phyloP scores from a whole-genome alignment of 2,329 filamentous ascomycete species.

The Arthroderma sp. region DNA sequence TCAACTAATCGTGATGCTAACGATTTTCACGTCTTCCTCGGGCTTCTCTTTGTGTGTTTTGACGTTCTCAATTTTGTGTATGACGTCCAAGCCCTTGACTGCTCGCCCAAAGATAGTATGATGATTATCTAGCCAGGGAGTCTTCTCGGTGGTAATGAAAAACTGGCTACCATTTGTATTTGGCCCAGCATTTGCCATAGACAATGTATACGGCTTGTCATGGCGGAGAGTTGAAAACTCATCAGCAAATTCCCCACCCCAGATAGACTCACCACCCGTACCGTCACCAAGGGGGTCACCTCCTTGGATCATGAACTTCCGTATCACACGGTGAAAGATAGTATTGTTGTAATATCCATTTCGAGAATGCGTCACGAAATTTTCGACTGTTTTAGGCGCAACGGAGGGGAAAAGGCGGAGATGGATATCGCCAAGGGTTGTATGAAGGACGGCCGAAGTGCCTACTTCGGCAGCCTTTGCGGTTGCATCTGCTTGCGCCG shows the following conservation, averaged over 20 bases:
- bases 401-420: conserved; percentile 85
- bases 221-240: conserved; percentile 86
- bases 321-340: conserved; percentile 92
- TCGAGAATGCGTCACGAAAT: conserved; percentile 84
- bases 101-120: conserved; percentile 93
- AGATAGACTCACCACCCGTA: conserved; percentile 81
- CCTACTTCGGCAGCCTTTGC: conserved; percentile 59
- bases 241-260: conserved; percentile 84
- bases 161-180: conserved; percentile 96
- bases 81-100: conserved; percentile 79
- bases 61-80: conserved; percentile 88
- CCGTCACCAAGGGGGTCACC: conserved; percentile 81
- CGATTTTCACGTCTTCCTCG: conserved; percentile 92
- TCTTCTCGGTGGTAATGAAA: conserved; percentile 96
- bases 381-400: conserved; percentile 89
- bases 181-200: conserved; percentile 94
- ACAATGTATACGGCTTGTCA: conserved; percentile 90
- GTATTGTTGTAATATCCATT: conserved; percentile 94
- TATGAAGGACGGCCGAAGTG: conserved; percentile 74
- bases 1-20: conserved; percentile 52
- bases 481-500: conserved; percentile 32
- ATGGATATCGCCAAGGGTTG: conserved; percentile 84
- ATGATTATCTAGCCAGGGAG: conserved; percentile 90
- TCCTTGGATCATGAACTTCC: conserved; percentile 92
- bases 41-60: conserved; percentile 85